Conservation (phyloP, 306 rosid genomes). For the Citrullus mucosospermus region DNA sequence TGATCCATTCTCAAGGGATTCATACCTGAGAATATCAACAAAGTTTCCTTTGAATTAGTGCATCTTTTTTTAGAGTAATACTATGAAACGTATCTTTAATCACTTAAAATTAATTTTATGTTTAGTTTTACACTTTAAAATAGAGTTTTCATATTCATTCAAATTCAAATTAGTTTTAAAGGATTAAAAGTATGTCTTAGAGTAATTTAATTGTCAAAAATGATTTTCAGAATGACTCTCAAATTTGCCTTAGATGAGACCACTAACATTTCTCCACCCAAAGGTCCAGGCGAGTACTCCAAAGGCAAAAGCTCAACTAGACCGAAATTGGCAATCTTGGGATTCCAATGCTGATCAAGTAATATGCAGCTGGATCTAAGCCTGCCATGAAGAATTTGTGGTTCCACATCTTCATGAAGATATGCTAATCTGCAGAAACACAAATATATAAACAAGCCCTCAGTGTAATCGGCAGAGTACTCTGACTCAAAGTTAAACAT, state of each 20-base stretch:
- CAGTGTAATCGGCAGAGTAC: neutral
- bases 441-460: neutral
- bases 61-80: too few relatives aligned
- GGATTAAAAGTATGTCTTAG: too few relatives aligned
- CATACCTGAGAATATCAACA: conserved; percentile 17
- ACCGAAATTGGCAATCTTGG: conserved; percentile 46
- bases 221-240: too few relatives aligned
- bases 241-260: neutral
- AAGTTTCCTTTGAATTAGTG: neutral
- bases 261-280: conserved; percentile 30
- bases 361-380: conserved; percentile 39
- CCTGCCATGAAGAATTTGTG: conserved; percentile 40
- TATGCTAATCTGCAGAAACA: conserved; percentile 45
- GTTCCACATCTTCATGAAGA: conserved; percentile 56
- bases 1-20: conserved; percentile 22
- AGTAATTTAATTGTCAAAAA: too few relatives aligned
- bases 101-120: too few relatives aligned
- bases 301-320: conserved; percentile 27
- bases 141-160: too few relatives aligned
- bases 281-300: conserved; percentile 9
- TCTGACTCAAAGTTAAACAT: neutral
- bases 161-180: too few relatives aligned
- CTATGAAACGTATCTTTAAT: too few relatives aligned
- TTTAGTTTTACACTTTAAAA: too few relatives aligned
- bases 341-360: conserved; percentile 46